These are phyloP conservation scores for Ilex asprella DNA, from an alignment of 257 asterid genomes.

Conservation along the genomic window DNA sequence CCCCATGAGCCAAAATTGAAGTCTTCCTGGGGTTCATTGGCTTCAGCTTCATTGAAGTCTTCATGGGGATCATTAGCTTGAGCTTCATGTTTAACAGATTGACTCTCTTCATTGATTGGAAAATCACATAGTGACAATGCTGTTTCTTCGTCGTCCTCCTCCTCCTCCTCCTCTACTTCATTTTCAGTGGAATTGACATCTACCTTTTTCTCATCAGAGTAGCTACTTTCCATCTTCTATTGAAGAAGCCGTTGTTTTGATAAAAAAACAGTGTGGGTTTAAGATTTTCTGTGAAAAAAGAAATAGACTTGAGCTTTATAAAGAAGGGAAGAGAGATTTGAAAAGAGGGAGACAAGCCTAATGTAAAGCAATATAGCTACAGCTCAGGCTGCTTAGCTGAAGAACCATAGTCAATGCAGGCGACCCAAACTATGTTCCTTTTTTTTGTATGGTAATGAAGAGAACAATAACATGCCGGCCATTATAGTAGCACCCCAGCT, in stretches of 20 bases:
- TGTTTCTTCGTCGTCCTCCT: conserved; percentile 42
- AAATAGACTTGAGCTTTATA: too few relatives aligned
- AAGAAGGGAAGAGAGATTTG: conserved; percentile 2
- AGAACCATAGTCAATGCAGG: conserved; percentile 18
- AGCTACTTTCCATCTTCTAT: background rate
- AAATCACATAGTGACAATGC: conserved; percentile 76
- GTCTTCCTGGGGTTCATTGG: conserved; percentile 30
- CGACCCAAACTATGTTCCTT: conserved; percentile 18
- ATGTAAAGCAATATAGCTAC: conserved; percentile 5
- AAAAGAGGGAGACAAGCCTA: conserved; percentile 32
- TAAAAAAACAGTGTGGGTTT: background rate
- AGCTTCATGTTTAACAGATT: conserved; percentile 16
- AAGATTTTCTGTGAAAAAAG: too few relatives aligned
- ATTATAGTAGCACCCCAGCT: background rate
- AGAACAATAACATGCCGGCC: conserved; percentile 24
- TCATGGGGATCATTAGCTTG: background rate
- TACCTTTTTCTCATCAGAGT: conserved; percentile 12
- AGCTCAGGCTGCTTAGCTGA: too few relatives aligned
- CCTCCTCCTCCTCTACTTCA: conserved; percentile 12
- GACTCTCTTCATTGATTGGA: conserved; percentile 35
- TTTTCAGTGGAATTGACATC: conserved; percentile 3
- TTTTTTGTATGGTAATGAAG: conserved; percentile 37
- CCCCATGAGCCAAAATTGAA: conserved; percentile 49
- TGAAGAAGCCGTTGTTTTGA: background rate
- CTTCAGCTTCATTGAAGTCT: conserved; percentile 1